These are phyloP conservation scores for Pulveroboletus frians DNA, from an alignment of 768 basidiomycete species.

Conservation along the genomic window DNA sequence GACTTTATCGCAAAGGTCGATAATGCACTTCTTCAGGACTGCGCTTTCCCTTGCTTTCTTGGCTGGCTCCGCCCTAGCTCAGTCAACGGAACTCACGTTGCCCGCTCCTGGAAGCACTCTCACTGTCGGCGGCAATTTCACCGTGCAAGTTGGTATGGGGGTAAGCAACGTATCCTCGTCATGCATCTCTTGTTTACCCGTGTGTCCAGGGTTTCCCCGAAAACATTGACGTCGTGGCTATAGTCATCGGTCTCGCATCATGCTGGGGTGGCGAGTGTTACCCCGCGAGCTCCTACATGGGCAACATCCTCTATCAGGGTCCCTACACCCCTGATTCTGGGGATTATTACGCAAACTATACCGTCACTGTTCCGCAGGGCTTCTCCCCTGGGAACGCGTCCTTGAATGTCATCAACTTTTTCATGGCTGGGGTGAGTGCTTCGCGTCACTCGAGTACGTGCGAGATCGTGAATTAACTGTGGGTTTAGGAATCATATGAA, in stretches of 20 bases:
- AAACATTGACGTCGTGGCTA: constrained; percentile 25
- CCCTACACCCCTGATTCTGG: constrained; percentile 23
- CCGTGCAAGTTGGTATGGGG: constrained; percentile 17
- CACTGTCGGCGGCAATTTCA: constrained; percentile 3
- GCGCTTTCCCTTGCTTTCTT: constrained; percentile 12
- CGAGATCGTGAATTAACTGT: neutral
- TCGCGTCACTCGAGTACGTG: neutral
- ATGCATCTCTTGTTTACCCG: neutral
- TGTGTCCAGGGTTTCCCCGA: constrained; percentile 14
- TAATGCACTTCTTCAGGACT: constrained; percentile 16
- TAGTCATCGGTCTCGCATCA: constrained; percentile 29
- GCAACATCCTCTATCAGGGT: constrained; percentile 33
- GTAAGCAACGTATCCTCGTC: constrained; percentile 2
- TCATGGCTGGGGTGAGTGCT: constrained; percentile 38
- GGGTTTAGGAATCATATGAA: constrained; percentile 4
- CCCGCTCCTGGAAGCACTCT: constrained; percentile 12
- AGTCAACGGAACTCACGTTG: constrained; percentile 5
- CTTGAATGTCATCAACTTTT: constrained; percentile 34
- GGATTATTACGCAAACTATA: constrained; percentile 29
- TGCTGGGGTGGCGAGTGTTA: constrained; percentile 24
- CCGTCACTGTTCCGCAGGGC: constrained; percentile 25
- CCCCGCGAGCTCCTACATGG: constrained; percentile 22
- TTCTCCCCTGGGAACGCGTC: constrained; percentile 29
- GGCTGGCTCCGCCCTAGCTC: constrained; percentile 13
- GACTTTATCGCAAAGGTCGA: neutral